Evolutionary conservation across 2,329 filamentous ascomycete genomes (phyloP), one percentile per base, ranked within the genome.

Genomic region (Trichoderma sp.): DNA sequence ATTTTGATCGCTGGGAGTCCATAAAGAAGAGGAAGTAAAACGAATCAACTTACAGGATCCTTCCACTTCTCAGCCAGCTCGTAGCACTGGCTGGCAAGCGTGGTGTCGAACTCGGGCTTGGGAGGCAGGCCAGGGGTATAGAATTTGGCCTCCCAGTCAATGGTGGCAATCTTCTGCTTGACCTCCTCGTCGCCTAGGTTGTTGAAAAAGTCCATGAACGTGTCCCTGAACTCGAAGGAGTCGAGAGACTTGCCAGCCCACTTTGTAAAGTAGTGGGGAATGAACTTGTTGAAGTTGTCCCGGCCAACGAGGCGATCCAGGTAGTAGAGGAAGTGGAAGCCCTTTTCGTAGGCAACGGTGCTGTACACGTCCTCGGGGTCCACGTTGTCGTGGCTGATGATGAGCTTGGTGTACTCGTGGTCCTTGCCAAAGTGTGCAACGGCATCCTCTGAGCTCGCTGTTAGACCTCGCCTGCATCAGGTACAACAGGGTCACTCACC

Each of bases 341-440:
- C 94, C 79, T 99, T 98, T 75, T 98, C 94, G 73, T 99, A 99
- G 0, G 95, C 93, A 41, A 98, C 83, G 28, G 87, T 90, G 70
- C 91, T 96, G 80, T 98, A 99, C 1, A 94, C 91, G 76, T 99
- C 95, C 75, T 98, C 95, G 0, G 95, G 95, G 72, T 98, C 94
- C 70, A 95, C 89, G 65, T 92, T 92, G 74, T 94, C 91, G 68
- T 98, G 88, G 74, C 92, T 88, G 67, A 93, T 85, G 69, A 97
- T 88, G 62, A 99, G 84, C 76, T 96, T 96, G 7, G 95, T 99
- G 79, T 95, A 98, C 71, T 94, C 90, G 74, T 97, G 93, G 69
- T 96, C 90, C 59, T 87, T 81, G 45, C 94, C 94, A 72, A 89
- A 95, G 45, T 88, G 83, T 41, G 89, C 83, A 43, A 98, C 87